These are phyloP conservation scores for Leccinum subtestaceum DNA, from an alignment of 768 basidiomycete genomes.

Conservation along the genomic window DNA sequence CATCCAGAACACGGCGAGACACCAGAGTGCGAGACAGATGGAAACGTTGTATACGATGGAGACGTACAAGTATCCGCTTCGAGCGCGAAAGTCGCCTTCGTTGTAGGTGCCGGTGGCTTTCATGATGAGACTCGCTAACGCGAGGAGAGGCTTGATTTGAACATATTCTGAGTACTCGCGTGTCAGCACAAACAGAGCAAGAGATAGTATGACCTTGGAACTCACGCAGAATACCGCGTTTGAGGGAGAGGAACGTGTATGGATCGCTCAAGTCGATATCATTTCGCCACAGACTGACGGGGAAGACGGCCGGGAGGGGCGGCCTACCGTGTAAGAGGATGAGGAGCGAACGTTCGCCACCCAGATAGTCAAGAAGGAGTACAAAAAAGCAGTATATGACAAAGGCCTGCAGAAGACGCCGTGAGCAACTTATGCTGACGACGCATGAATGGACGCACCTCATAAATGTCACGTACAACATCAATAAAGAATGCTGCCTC, in stretches of 20 bases:
- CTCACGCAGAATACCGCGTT: conserved; percentile 90
- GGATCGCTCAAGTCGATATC: conserved; percentile 96
- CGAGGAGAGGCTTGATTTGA: conserved; percentile 90
- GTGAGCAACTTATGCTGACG: conserved; percentile 1
- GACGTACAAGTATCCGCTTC: conserved; percentile 90
- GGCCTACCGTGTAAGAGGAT: conserved; percentile 90
- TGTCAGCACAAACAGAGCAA: conserved; percentile 1
- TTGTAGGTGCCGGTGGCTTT: conserved; percentile 86
- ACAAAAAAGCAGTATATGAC: conserved; percentile 93
- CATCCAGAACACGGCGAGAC: conserved; percentile 96
- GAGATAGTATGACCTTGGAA: conserved; percentile 10
- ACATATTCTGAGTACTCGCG: conserved; percentile 74
- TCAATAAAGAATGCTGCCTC: conserved; percentile 97
- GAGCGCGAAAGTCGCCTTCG: conserved; percentile 81
- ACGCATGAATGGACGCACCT: conserved; percentile 50
- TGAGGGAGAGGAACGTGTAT: conserved; percentile 88
- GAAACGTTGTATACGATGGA: conserved; percentile 82
- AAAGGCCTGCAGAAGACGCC: conserved; percentile 58
- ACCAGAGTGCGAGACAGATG: conserved; percentile 80
- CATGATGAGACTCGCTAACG: conserved; percentile 77
- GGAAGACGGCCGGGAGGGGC: conserved; percentile 85
- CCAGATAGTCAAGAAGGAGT: conserved; percentile 78
- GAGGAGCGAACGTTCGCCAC: conserved; percentile 90
- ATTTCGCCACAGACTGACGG: conserved; percentile 73
- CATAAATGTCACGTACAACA: conserved; percentile 91